Conservation (phyloP, 306 rosid genomes). For the Corylus americana region DNA sequence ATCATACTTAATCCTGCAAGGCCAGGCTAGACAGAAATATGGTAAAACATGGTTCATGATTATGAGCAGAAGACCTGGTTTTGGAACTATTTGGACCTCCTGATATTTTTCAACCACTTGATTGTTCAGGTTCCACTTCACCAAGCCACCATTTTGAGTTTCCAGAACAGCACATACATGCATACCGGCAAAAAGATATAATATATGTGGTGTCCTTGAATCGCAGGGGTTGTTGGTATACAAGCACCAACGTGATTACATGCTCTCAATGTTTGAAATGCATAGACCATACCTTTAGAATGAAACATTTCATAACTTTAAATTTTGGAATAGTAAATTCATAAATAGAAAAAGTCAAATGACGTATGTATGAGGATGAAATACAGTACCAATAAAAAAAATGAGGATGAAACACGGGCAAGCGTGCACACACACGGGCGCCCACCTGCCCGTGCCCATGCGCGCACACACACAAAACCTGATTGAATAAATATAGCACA, state of each 20-base stretch:
- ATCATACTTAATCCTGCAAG: not conserved
- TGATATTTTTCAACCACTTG: not conserved
- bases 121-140: not conserved
- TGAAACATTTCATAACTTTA: not conserved
- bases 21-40: not conserved
- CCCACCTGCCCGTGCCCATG: too few relatives aligned
- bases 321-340: not conserved
- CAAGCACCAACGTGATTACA: not conserved
- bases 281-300: not conserved
- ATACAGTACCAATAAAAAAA: too few relatives aligned
- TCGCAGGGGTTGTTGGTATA: not conserved
- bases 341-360: not conserved
- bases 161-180: not conserved
- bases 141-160: not conserved
- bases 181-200: not conserved
- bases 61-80: not conserved
- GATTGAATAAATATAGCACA: conserved; percentile 17
- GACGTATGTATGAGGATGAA: not conserved
- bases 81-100: not conserved
- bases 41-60: not conserved
- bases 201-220: not conserved
- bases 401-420: too few relatives aligned
- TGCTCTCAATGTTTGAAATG: not conserved
- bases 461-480: not conserved
- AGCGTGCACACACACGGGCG: too few relatives aligned